Evolutionary conservation across 2,329 filamentous ascomycete genomes (phyloP).

Genomic region (Dactylellina drechsleri): DNA sequence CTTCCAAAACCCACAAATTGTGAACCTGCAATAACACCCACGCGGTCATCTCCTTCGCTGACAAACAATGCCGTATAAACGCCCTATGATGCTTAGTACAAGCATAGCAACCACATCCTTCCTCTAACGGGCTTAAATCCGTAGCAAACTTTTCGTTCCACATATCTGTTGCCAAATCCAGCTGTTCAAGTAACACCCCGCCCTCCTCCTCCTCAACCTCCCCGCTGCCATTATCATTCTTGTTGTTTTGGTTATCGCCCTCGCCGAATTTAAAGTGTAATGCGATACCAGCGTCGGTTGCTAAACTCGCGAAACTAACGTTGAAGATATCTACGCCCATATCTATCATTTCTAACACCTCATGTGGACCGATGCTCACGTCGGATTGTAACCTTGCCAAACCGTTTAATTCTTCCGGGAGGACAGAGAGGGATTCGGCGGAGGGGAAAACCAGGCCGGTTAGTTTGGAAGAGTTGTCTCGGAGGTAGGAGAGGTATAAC

Average conservation of each 20-base stretch:
- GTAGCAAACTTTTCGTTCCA: constrained; percentile 73
- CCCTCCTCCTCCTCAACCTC: constrained; percentile 33
- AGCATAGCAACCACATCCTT: constrained; percentile 80
- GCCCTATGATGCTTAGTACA: constrained; percentile 86
- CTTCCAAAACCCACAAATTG: constrained; percentile 78
- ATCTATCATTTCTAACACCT: constrained; percentile 77
- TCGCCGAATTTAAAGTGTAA: constrained; percentile 79
- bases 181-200: constrained; percentile 55
- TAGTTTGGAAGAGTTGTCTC: constrained; percentile 71
- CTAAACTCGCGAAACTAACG: constrained; percentile 76
- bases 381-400: constrained; percentile 81
- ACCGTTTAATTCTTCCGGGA: constrained; percentile 70
- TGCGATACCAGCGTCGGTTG: constrained; percentile 86
- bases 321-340: constrained; percentile 83
- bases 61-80: constrained; percentile 85
- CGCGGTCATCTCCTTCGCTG: constrained; percentile 93
- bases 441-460: constrained; percentile 73
- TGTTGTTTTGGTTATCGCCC: too few species aligned
- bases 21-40: constrained; percentile 94
- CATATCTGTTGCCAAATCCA: constrained; percentile 78
- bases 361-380: constrained; percentile 75
- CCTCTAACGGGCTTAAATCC: constrained; percentile 71
- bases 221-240: not conserved
- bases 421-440: constrained; percentile 77
- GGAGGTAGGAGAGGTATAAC: constrained; percentile 79